Conservation (phyloP, 2,329 filamentous ascomycete genomes). For the Venturia aucupariae region DNA sequence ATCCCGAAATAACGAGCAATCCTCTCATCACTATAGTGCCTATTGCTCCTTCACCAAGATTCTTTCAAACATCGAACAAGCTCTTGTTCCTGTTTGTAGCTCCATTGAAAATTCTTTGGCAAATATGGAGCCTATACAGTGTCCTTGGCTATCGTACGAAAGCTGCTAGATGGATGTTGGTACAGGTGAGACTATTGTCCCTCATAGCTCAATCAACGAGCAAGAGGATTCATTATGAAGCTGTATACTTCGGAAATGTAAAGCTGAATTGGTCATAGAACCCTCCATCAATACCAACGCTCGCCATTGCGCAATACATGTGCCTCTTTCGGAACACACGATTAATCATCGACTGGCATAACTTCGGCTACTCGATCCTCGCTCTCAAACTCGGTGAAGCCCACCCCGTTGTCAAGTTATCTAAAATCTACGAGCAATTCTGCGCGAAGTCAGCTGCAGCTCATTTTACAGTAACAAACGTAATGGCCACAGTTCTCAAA, state of each 20-base stretch:
- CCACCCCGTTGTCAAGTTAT: slow-evolving; percentile 69
- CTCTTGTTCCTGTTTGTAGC: slow-evolving; percentile 69
- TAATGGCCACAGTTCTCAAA: slow-evolving; percentile 70
- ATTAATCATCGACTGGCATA: slow-evolving; percentile 95
- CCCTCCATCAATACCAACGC: slow-evolving; percentile 86
- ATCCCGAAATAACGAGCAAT: slow-evolving; percentile 65
- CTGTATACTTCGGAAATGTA: slow-evolving; percentile 9
- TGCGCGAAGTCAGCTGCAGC: slow-evolving; percentile 60
- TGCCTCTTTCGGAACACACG: slow-evolving; percentile 70
- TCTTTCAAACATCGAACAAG: slow-evolving; percentile 57
- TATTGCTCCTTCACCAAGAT: slow-evolving; percentile 56
- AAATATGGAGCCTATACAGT: slow-evolving; percentile 61
- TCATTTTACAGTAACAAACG: slow-evolving; percentile 81
- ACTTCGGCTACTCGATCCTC: slow-evolving; percentile 93
- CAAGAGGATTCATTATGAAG: too few species aligned
- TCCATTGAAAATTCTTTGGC: slow-evolving; percentile 78
- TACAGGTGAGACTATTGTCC: slow-evolving; percentile 46
- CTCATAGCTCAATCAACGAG: neutral
- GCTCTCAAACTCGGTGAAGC: slow-evolving; percentile 51
- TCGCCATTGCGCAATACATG: slow-evolving; percentile 63
- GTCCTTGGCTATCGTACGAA: slow-evolving; percentile 64
- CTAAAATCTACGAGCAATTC: slow-evolving; percentile 65
- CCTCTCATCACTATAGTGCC: slow-evolving; percentile 62
- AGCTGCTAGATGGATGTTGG: slow-evolving; percentile 76
- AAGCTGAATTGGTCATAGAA: slow-evolving; percentile 47